Percentiles rank a stretch among this genome's conserved stretches.
These are phyloP conservation scores for Colletotrichum sp. DNA, from an alignment of 2,329 filamentous ascomycete genomes.

Conservation along the genomic window DNA sequence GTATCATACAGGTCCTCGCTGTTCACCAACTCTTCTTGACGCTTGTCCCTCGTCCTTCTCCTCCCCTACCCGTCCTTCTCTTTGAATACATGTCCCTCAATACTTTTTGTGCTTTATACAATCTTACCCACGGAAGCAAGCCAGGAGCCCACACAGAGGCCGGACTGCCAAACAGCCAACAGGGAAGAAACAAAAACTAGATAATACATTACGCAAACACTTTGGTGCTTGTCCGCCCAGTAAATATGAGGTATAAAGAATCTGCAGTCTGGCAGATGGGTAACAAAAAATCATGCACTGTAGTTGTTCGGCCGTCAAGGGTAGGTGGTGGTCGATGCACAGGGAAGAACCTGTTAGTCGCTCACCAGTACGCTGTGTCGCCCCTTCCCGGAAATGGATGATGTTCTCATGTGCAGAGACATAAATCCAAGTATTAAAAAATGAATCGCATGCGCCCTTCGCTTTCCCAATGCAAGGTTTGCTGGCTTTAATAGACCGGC, in stretches of 20 bases:
- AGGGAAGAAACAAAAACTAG: background rate
- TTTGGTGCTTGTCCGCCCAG: background rate
- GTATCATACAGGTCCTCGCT: background rate
- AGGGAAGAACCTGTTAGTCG: background rate
- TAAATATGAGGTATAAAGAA: constrained; percentile 1
- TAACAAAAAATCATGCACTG: constrained; percentile 7
- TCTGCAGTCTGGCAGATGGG: constrained; percentile 2
- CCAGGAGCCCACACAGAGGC: background rate
- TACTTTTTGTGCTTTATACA: background rate
- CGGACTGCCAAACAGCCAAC: background rate
- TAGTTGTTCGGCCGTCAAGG: constrained; percentile 4
- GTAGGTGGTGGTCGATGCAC: background rate
- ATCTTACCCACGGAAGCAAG: background rate
- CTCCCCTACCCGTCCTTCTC: background rate
- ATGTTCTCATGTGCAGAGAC: background rate
- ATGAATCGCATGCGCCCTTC: background rate
- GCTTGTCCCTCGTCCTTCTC: background rate
- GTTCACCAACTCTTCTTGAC: background rate
- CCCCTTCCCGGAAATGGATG: background rate
- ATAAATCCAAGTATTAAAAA: background rate
- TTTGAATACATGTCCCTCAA: background rate
- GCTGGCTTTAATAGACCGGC: background rate
- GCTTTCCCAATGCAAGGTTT: constrained; percentile 11
- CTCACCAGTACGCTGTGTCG: background rate
- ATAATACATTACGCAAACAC: constrained; percentile 15